phyloP scores from a whole-genome alignment of 768 basidiomycete species.

The Collybiopsis confluens region DNA sequence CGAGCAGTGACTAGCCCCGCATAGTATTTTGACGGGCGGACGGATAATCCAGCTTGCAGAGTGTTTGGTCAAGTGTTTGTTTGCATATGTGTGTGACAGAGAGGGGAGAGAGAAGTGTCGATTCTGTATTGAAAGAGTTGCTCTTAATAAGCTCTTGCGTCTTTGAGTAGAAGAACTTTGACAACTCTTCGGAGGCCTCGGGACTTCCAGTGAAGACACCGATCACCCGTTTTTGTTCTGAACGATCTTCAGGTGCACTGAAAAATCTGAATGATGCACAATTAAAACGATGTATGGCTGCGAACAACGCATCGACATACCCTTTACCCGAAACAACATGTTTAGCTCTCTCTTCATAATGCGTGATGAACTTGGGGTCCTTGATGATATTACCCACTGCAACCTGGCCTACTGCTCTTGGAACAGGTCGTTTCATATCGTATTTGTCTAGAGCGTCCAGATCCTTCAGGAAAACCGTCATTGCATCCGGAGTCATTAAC shows the following conservation, averaged over 20 bases:
- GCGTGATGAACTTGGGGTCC: slow-evolving; percentile 40
- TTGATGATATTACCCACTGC: slow-evolving; percentile 52
- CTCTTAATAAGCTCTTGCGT: slow-evolving; percentile 53
- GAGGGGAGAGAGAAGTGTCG: no score
- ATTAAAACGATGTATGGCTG: background rate
- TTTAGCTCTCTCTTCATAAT: slow-evolving; percentile 46
- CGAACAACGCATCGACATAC: slow-evolving; percentile 29
- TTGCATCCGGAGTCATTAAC: slow-evolving; percentile 72
- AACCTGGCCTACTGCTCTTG: slow-evolving; percentile 18
- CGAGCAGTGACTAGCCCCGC: no score
- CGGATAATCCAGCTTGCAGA: no score
- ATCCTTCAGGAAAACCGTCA: slow-evolving; percentile 56
- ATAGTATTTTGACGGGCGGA: no score
- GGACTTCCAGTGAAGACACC: slow-evolving; percentile 42
- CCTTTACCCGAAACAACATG: slow-evolving; percentile 57
- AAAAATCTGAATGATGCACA: slow-evolving; percentile 50
- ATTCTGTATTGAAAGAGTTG: slow-evolving; percentile 50
- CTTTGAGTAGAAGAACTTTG: slow-evolving; percentile 60
- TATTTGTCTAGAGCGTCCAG: slow-evolving; percentile 53
- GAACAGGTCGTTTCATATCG: slow-evolving; percentile 45
- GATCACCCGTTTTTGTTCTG: slow-evolving; percentile 46
- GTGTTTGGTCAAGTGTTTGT: no score
- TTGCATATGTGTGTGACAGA: no score
- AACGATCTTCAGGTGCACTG: slow-evolving; percentile 44
- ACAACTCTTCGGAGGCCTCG: slow-evolving; percentile 45